These are phyloP conservation scores for Sarocladium oryzae DNA, from an alignment of 2,329 filamentous ascomycete species.

Conservation along the genomic window DNA sequence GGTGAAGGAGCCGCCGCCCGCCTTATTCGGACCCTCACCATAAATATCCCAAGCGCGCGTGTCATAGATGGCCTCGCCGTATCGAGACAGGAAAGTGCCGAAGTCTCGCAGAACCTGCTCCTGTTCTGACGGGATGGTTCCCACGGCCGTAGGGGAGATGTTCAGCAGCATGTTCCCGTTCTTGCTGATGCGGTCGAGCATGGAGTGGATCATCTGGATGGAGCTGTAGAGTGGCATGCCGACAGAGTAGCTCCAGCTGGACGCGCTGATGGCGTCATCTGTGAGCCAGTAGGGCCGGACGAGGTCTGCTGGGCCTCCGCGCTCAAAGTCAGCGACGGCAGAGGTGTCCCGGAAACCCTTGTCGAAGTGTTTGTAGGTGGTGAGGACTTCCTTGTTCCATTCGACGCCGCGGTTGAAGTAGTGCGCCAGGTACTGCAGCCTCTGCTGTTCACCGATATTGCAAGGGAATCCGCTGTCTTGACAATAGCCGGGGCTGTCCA, in stretches of 20 bases:
- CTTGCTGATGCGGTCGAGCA: conserved; percentile 47
- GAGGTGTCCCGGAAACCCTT: conserved; percentile 13
- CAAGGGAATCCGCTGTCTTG: conserved; percentile 9
- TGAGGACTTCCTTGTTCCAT: conserved; percentile 14
- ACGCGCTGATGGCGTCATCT: conserved; percentile 14
- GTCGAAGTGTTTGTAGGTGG: conserved; percentile 15
- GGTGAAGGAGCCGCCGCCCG: conserved; percentile 13
- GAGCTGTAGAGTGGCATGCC: conserved; percentile 15
- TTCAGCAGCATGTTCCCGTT: conserved; percentile 52
- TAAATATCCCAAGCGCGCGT: conserved; percentile 14
- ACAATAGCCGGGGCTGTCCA: conserved; percentile 13
- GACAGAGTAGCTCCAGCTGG: conserved; percentile 14
- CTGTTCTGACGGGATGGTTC: conserved; percentile 11
- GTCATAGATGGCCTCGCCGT: conserved; percentile 12
- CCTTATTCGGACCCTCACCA: conserved; percentile 13
- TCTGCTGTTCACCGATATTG: conserved; percentile 12
- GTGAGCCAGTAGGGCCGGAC: conserved; percentile 14
- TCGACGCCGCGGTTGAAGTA: conserved; percentile 15
- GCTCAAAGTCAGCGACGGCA: conserved; percentile 14
- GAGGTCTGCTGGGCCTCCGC: conserved; percentile 13
- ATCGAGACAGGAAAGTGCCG: conserved; percentile 11
- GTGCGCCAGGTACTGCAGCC: conserved; percentile 12
- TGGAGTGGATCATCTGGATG: conserved; percentile 27
- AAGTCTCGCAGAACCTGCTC: conserved; percentile 11
- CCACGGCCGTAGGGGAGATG: conserved; percentile 34